These are phyloP conservation scores for Carex cristatella DNA, from an alignment of 176 grass and related monocot species.

Conservation along the genomic window DNA sequence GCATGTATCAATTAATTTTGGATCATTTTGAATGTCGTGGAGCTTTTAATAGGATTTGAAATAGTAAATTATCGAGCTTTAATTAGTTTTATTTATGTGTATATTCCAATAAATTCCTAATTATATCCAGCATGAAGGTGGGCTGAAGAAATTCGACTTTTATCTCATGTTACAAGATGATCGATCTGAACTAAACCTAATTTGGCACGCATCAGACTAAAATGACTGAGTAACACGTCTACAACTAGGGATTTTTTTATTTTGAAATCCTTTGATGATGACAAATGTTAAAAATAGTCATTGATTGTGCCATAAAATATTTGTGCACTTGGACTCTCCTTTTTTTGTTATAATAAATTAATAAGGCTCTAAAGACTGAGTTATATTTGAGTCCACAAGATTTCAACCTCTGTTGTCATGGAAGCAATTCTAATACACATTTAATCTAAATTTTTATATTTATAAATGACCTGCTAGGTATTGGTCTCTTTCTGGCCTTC, in stretches of 20 bases:
- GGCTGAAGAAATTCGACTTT: no score
- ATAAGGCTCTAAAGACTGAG: not conserved
- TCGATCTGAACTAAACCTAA: not conserved
- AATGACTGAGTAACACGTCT: not conserved
- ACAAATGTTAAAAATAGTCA: not conserved
- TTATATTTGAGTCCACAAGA: not conserved
- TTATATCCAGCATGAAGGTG: no score
- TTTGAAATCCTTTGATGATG: not conserved
- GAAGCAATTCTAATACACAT: not conserved
- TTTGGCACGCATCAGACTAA: not conserved
- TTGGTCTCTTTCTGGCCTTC: conserved; percentile 59
- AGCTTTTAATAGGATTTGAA: not conserved
- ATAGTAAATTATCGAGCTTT: not conserved
- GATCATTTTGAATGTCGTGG: not conserved
- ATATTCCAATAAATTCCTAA: no score
- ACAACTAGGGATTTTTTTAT: not conserved
- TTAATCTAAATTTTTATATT: not conserved
- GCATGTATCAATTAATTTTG: not conserved
- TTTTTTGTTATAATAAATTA: not conserved
- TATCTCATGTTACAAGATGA: not conserved
- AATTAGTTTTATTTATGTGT: not conserved
- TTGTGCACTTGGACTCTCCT: not conserved
- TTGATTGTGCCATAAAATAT: not conserved
- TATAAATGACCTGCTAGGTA: conserved; percentile 16
- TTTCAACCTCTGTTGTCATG: not conserved